These are phyloP conservation scores for Colletotrichum tofieldiae DNA, from an alignment of 2,329 filamentous ascomycete genomes.

Conservation along the genomic window DNA sequence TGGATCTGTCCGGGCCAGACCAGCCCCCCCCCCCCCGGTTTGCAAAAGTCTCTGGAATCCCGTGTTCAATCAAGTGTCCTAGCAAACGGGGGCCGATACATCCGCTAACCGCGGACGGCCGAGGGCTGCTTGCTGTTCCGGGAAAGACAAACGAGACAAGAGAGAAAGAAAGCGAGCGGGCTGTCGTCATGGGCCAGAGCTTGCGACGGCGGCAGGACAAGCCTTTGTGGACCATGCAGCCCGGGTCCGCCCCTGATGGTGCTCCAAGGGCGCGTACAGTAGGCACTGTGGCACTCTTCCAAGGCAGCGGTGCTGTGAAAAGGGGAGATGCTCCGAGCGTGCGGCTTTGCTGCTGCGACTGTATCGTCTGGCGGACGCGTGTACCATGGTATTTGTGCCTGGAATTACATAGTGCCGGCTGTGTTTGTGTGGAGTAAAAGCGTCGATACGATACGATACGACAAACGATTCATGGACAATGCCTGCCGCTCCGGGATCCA, in stretches of 20 bases:
- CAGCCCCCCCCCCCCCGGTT: neutral
- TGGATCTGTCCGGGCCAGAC: neutral
- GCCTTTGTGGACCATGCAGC: neutral
- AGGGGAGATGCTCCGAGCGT: slow-evolving; percentile 10
- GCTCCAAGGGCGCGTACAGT: neutral
- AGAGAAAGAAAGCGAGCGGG: neutral
- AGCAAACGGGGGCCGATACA: neutral
- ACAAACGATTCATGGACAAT: slow-evolving; percentile 20
- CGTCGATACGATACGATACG: slow-evolving; percentile 3
- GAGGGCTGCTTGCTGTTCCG: neutral
- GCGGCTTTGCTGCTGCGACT: neutral
- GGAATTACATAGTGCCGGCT: neutral
- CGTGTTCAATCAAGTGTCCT: neutral
- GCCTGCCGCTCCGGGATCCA: slow-evolving; percentile 14
- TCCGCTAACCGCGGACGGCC: neutral
- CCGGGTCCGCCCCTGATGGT: neutral
- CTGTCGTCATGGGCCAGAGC: slow-evolving; percentile 10
- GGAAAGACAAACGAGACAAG: neutral
- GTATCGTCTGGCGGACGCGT: neutral
- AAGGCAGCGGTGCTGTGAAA: neutral
- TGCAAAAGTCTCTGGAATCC: neutral
- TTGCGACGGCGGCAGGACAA: neutral
- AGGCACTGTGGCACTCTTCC: slow-evolving; percentile 11
- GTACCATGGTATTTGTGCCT: neutral
- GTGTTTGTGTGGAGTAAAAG: neutral